These are phyloP conservation scores for Hydnomerulius pinastri DNA, from an alignment of 768 basidiomycete genomes.

Conservation along the genomic window DNA sequence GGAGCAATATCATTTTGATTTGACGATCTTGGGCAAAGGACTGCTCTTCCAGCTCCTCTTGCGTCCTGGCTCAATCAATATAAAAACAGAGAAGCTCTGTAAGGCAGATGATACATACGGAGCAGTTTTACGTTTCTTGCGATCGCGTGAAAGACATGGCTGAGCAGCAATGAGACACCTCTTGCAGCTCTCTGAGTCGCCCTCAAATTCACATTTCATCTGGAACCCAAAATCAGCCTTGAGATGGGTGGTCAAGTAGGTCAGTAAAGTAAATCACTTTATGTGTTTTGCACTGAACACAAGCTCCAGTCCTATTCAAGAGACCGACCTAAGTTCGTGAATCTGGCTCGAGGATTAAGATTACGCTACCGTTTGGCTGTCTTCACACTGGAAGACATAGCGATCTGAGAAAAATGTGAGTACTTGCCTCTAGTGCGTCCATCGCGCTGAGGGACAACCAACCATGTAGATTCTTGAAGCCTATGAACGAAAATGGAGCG, in stretches of 20 bases:
- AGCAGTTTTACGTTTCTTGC: constrained; percentile 60
- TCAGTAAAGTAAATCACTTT: constrained; percentile 41
- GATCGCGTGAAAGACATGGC: constrained; percentile 45
- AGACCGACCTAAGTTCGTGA: neutral
- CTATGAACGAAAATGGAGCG: too few relatives aligned
- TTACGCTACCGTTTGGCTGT: neutral
- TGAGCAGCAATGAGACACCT: constrained; percentile 50
- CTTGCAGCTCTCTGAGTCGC: constrained; percentile 48
- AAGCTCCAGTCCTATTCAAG: constrained; percentile 46
- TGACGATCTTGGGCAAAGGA: constrained; percentile 47
- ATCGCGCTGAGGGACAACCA: too few relatives aligned
- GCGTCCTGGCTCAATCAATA: constrained; percentile 39
- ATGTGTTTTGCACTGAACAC: constrained; percentile 58
- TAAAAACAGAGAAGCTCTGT: neutral
- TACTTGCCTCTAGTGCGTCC: too few relatives aligned
- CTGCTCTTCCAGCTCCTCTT: constrained; percentile 53
- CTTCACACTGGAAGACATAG: neutral
- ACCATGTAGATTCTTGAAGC: too few relatives aligned
- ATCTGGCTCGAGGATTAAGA: neutral
- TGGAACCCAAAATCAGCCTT: constrained; percentile 20
- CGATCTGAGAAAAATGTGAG: too few relatives aligned
- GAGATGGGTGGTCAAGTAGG: too few relatives aligned
- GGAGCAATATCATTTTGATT: constrained; percentile 45
- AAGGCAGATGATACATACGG: constrained; percentile 39
- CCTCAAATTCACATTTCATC: constrained; percentile 54